phyloP scores from a whole-genome alignment of 2,329 filamentous ascomycete species.

The Arthrobotrys conoides region DNA sequence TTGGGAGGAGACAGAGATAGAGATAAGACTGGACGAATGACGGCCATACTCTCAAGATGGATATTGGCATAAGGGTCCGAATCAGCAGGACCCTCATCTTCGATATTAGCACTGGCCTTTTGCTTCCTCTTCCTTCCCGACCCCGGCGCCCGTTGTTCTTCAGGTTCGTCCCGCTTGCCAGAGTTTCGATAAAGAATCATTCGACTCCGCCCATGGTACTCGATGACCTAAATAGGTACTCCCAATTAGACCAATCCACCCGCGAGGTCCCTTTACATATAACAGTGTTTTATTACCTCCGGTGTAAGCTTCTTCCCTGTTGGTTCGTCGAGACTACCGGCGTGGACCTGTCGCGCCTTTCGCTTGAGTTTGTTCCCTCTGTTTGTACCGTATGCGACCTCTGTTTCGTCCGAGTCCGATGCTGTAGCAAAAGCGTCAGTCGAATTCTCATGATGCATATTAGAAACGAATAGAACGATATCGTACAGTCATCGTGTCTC shows the following conservation, averaged over 20 bases:
- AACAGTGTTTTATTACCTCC: conserved; percentile 72
- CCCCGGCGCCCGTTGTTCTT: conserved; percentile 36
- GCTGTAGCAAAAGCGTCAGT: conserved; percentile 69
- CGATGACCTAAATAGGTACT: conserved; percentile 73
- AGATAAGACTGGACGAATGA: neutral
- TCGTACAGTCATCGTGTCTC: conserved; percentile 60
- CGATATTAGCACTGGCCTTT: conserved; percentile 40
- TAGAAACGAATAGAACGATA: neutral
- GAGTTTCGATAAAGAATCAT: conserved; percentile 78
- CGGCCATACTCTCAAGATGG: conserved; percentile 75
- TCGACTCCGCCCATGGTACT: conserved; percentile 80
- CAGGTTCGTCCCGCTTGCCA: conserved; percentile 51
- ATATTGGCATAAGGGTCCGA: conserved; percentile 83
- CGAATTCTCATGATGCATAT: neutral
- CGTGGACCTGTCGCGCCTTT: conserved; percentile 78
- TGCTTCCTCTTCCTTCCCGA: conserved; percentile 60
- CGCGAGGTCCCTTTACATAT: neutral
- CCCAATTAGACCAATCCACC: conserved; percentile 13
- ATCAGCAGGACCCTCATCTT: conserved; percentile 66
- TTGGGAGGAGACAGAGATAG: neutral
- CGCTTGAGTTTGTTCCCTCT: conserved; percentile 85
- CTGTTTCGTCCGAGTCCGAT: conserved; percentile 80
- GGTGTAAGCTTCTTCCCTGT: conserved; percentile 78
- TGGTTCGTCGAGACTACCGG: conserved; percentile 78
- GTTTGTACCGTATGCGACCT: conserved; percentile 78